These are phyloP conservation scores for Pyricularia sp. DNA, from an alignment of 2,329 filamentous ascomycete genomes.

Conservation along the genomic window DNA sequence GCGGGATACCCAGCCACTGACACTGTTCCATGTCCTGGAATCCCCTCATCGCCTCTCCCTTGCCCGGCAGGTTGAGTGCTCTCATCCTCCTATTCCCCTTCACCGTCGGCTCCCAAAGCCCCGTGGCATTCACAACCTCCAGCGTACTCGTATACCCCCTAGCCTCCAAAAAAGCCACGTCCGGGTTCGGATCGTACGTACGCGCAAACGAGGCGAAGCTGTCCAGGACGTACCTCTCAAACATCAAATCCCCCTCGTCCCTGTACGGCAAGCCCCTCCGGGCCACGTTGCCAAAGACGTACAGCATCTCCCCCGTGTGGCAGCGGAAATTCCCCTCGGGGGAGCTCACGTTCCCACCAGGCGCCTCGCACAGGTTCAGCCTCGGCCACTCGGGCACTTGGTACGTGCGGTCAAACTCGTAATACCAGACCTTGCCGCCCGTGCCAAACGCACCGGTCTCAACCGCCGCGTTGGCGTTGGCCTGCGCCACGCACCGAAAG, in stretches of 20 bases:
- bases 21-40: slow-evolving; percentile 45
- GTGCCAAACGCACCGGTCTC: slow-evolving; percentile 32
- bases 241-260: slow-evolving; percentile 29
- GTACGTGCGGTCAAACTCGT: slow-evolving; percentile 50
- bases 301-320: slow-evolving; percentile 46
- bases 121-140: slow-evolving; percentile 15
- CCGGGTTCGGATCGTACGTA: slow-evolving; percentile 40
- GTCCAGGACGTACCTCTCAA: slow-evolving; percentile 31
- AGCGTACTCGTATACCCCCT: slow-evolving; percentile 27
- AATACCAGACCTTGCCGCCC: slow-evolving; percentile 37
- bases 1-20: slow-evolving; percentile 31
- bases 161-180: slow-evolving; percentile 29
- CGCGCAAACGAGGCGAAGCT: slow-evolving; percentile 41
- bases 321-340: slow-evolving; percentile 43
- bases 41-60: slow-evolving; percentile 11
- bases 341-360: slow-evolving; percentile 21
- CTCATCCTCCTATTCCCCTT: slow-evolving; percentile 28
- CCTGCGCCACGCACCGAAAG: slow-evolving; percentile 51
- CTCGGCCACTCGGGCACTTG: slow-evolving; percentile 42
- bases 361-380: slow-evolving; percentile 37
- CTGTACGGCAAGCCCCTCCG: slow-evolving; percentile 31
- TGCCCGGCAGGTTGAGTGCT: slow-evolving; percentile 33
- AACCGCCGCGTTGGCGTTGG: slow-evolving; percentile 42
- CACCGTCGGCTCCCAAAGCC: slow-evolving; percentile 24
- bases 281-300: slow-evolving; percentile 41